These are phyloP conservation scores for Metroxylon sagu DNA, from an alignment of 176 grass and related monocot genomes.

Conservation along the genomic window DNA sequence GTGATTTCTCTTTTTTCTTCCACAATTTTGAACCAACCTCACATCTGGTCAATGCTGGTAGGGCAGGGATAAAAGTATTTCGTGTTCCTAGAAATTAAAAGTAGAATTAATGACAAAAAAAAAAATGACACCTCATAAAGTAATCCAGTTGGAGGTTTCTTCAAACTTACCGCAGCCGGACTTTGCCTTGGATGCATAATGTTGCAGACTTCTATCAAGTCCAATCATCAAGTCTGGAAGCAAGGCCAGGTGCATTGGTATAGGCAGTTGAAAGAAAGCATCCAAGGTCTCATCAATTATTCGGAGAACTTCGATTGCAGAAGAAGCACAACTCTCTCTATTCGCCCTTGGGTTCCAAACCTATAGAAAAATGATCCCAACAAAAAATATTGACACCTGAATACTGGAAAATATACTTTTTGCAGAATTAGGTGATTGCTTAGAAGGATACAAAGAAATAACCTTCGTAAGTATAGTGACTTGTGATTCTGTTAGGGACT, in stretches of 20 bases:
- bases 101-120: background rate
- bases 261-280: conserved; percentile 87
- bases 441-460: too few relatives aligned
- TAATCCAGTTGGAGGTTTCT: conserved; percentile 10
- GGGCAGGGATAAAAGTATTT: conserved; percentile 64
- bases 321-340: conserved; percentile 81
- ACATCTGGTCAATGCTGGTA: conserved; percentile 75
- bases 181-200: conserved; percentile 82
- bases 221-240: conserved; percentile 73
- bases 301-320: conserved; percentile 79
- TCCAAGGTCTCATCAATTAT: conserved; percentile 88
- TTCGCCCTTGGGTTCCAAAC: conserved; percentile 85
- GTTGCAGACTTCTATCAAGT: conserved; percentile 79
- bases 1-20: conserved; percentile 87
- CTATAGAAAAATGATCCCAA: conserved; percentile 32
- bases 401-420: too few relatives aligned
- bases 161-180: conserved; percentile 81
- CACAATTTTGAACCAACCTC: conserved; percentile 85
- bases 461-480: too few relatives aligned
- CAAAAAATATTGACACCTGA: too few relatives aligned
- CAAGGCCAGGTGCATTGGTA: conserved; percentile 83
- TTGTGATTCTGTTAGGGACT: too few relatives aligned
- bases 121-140: too few relatives aligned
- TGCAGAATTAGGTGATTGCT: too few relatives aligned
- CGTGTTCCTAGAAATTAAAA: conserved; percentile 44